These are phyloP conservation scores for Tetracladium setigerum DNA, from an alignment of 495 filamentous ascomycete genomes.

Conservation along the genomic window DNA sequence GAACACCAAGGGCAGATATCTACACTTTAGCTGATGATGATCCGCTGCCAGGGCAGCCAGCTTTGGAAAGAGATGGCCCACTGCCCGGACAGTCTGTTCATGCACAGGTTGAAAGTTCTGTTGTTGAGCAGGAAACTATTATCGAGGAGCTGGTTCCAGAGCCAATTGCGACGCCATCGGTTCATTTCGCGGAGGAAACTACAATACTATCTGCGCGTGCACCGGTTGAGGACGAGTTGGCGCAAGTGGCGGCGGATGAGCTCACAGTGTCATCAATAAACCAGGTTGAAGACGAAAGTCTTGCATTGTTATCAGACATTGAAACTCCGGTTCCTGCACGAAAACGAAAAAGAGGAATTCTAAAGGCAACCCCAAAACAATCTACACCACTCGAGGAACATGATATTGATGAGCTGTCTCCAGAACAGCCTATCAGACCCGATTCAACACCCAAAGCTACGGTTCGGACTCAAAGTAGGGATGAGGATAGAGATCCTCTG, in stretches of 20 bases:
- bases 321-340: slow-evolving; percentile 6
- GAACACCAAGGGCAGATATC: slow-evolving; percentile 11
- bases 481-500: not conserved
- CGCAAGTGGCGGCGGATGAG: too few relatives aligned
- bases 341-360: slow-evolving; percentile 10
- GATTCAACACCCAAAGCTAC: not conserved
- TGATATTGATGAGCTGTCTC: slow-evolving; percentile 22
- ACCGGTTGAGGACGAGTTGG: slow-evolving; percentile 7
- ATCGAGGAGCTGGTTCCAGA: not conserved
- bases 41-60: not conserved
- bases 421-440: slow-evolving; percentile 14
- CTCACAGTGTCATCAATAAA: too few relatives aligned
- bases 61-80: not conserved
- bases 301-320: slow-evolving; percentile 8
- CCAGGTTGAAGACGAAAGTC: not conserved
- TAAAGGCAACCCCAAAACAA: not conserved
- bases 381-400: not conserved
- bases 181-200: not conserved
- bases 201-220: not conserved
- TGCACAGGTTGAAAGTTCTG: not conserved
- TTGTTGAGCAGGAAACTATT: slow-evolving; percentile 1
- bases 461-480: not conserved
- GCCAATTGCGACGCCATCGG: slow-evolving; percentile 1
- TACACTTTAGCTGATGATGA: slow-evolving; percentile 10
- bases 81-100: not conserved